A percentile compares a stretch with the other conserved stretches of the same genome.
These are phyloP conservation scores for Paratinospora sagittata DNA, from an alignment of 164 flowering plant species.

Conservation along the genomic window DNA sequence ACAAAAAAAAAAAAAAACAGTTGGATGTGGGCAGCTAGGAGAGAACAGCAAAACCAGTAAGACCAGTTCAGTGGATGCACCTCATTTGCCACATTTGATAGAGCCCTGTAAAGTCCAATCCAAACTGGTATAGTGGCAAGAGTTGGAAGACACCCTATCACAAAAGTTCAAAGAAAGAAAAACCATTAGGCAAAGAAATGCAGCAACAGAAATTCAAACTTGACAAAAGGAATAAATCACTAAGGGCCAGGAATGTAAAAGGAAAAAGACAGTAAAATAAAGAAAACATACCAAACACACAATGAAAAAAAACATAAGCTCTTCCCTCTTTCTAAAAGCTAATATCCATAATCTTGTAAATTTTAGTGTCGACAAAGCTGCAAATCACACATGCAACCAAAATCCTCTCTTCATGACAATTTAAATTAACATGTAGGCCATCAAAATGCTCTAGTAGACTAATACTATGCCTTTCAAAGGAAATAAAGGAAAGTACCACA, in stretches of 20 bases:
- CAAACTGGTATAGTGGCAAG: constrained; percentile 95
- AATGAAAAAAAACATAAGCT: background rate
- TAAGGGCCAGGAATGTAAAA: background rate
- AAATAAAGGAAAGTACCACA: background rate
- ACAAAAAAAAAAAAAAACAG: background rate
- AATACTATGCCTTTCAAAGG: background rate
- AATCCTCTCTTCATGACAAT: background rate
- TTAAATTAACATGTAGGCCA: background rate
- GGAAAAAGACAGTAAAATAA: background rate
- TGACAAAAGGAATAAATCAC: background rate
- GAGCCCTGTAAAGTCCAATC: constrained; percentile 96
- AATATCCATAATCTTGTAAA: background rate
- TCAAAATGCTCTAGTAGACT: background rate
- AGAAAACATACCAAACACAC: background rate
- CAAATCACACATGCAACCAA: background rate
- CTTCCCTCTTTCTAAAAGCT: background rate
- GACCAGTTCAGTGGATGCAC: constrained; percentile 29
- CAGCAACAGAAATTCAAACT: background rate
- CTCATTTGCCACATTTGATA: constrained; percentile 97
- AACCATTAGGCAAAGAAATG: background rate
- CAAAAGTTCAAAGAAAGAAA: background rate
- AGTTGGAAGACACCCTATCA: constrained; percentile 89
- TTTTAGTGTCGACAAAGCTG: background rate
- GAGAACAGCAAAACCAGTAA: background rate
- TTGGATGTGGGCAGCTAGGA: background rate